Evolutionary conservation across 192 early-diverging fungal species (phyloP).

Genomic region (Rhizoclosmatium sp.): DNA sequence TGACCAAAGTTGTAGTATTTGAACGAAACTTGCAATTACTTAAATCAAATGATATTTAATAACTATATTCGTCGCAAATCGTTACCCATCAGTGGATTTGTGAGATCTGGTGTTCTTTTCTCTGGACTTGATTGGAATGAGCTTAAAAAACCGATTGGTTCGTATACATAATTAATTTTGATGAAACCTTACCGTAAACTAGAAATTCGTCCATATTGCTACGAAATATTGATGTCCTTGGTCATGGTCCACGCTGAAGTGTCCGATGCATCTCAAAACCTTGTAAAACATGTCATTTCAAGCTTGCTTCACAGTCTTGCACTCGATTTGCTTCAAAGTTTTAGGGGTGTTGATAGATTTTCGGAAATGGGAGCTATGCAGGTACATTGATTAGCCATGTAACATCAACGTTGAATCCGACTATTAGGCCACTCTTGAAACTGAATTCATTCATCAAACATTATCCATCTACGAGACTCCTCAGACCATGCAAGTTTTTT

Average conservation of each 20-base stretch:
- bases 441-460: conserved; percentile 87
- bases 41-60: conserved; percentile 85
- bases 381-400: conserved; percentile 42
- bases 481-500: conserved; percentile 70
- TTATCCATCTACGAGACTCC: conserved; percentile 79
- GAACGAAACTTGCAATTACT: conserved; percentile 73
- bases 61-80: conserved; percentile 87
- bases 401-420: neutral
- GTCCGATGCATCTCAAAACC: conserved; percentile 78
- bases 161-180: conserved; percentile 8
- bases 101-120: conserved; percentile 81
- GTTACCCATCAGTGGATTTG: conserved; percentile 69
- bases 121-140: conserved; percentile 90
- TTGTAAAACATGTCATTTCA: conserved; percentile 81
- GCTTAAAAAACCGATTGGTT: conserved; percentile 77
- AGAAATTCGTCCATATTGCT: conserved; percentile 90
- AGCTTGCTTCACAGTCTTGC: conserved; percentile 76
- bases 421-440: conserved; percentile 83
- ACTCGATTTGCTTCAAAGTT: conserved; percentile 80
- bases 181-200: conserved; percentile 5
- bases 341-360: conserved; percentile 83
- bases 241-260: conserved; percentile 93
- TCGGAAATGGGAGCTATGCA: conserved; percentile 93
- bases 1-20: conserved; percentile 56
- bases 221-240: conserved; percentile 82